Percentiles rank a stretch among this genome's conserved stretches.
These are phyloP conservation scores for Lentinus brumalis DNA, from an alignment of 768 basidiomycete species.

Conservation along the genomic window DNA sequence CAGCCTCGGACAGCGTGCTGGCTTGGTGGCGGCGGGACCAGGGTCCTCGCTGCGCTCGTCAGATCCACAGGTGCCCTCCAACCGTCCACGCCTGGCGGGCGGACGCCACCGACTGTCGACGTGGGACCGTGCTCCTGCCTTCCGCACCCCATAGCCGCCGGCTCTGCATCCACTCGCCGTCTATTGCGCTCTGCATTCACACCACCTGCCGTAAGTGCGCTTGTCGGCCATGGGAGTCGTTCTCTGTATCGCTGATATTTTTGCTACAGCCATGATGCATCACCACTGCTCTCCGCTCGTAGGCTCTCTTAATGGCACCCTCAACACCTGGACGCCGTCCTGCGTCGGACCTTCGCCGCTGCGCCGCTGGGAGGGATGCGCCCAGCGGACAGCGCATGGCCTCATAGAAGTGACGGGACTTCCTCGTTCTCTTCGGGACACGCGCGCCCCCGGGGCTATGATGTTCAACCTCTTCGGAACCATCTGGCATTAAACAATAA, in stretches of 20 bases:
- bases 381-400: no score
- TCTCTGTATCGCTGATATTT: not conserved
- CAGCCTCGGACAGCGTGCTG: no score
- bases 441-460: not conserved
- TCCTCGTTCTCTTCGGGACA: no score
- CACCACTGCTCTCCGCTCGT: not conserved
- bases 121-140: slow-evolving; percentile 11
- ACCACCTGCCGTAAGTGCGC: slow-evolving; percentile 6
- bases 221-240: not conserved
- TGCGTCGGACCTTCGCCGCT: no score
- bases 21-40: no score
- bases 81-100: no score
- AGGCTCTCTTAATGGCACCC: not conserved
- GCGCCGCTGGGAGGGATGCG: no score
- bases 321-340: no score
- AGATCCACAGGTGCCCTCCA: no score
- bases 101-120: slow-evolving; percentile 11
- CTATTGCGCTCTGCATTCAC: not conserved
- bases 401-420: no score
- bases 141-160: not conserved
- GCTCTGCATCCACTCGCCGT: not conserved
- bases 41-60: no score
- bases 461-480: slow-evolving; percentile 17
- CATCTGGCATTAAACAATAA: not conserved
- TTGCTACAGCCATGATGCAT: not conserved